Percentiles rank a stretch among this genome's conserved stretches.
phyloP scores from a whole-genome alignment of 2,329 filamentous ascomycete genomes.

The Beauveria brongniartii region DNA sequence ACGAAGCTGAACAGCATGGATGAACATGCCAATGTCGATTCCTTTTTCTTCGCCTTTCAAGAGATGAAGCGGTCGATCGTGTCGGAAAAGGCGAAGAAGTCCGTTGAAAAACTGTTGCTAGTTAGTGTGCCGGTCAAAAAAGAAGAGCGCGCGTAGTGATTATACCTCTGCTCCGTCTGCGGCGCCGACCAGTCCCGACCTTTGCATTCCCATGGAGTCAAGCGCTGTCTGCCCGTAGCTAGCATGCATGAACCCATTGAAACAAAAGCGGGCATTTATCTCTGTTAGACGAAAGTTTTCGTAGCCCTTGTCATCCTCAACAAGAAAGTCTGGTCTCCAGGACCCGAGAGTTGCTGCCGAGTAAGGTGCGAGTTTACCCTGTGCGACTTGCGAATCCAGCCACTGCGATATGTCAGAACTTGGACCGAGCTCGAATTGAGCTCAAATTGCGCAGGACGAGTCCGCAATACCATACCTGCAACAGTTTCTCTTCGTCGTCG shows the following conservation, averaged over 20 bases:
- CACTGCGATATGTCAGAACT: conserved; percentile 2
- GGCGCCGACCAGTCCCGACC: conserved; percentile 16
- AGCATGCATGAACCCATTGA: conserved; percentile 28
- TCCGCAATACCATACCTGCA: not conserved
- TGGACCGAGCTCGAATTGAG: not conserved
- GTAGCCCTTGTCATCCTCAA: conserved; percentile 20
- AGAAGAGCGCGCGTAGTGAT: not conserved
- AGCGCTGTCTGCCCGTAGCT: conserved; percentile 24
- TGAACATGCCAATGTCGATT: conserved; percentile 32
- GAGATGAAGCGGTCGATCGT: conserved; percentile 24
- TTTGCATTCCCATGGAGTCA: conserved; percentile 13
- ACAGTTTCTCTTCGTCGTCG: not conserved
- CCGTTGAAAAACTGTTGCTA: conserved; percentile 24
- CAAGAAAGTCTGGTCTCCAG: conserved; percentile 32
- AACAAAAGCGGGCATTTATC: conserved; percentile 33
- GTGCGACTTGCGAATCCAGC: conserved; percentile 13
- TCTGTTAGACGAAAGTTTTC: conserved; percentile 29
- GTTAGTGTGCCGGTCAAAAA: not conserved
- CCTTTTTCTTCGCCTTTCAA: conserved; percentile 30
- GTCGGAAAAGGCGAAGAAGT: conserved; percentile 24
- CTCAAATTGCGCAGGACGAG: not conserved
- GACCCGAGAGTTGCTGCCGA: conserved; percentile 18
- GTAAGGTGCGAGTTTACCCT: not conserved
- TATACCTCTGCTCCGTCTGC: conserved; percentile 19
- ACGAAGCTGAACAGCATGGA: conserved; percentile 20